Percentiles rank a stretch among this genome's conserved stretches.
phyloP scores from a whole-genome alignment of 352 stramenopile species.

The Pythium guiyangense region DNA sequence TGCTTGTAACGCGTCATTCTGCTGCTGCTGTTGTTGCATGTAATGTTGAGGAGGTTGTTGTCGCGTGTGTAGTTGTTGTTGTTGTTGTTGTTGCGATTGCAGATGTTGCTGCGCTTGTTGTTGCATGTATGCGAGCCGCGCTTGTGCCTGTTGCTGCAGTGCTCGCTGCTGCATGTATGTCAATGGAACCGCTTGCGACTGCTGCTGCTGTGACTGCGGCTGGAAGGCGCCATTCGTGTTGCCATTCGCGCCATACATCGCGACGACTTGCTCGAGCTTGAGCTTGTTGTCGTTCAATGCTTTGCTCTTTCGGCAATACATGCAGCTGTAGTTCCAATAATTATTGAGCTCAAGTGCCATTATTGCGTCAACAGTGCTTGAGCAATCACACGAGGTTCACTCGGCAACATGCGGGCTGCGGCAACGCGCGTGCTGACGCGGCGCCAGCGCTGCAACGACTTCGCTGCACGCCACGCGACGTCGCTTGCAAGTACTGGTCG shows the following conservation, averaged over 20 bases:
- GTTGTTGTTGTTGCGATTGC: not conserved
- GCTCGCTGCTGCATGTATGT: not conserved
- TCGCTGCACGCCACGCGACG: not conserved
- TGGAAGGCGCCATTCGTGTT: constrained; percentile 1
- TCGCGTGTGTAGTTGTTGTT: not conserved
- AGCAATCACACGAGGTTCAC: too few relatives aligned
- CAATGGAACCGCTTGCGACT: not conserved
- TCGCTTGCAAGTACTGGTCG: not conserved
- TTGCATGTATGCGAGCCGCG: not conserved
- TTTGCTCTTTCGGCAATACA: too few relatives aligned
- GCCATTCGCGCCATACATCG: constrained; percentile 3
- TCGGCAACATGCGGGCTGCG: not conserved
- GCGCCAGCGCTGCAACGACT: not conserved
- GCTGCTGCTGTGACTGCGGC: constrained; percentile 1
- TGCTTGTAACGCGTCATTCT: not conserved
- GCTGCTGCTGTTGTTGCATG: not conserved
- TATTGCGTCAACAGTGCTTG: not conserved
- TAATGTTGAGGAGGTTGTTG: too few relatives aligned
- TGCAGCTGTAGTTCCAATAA: too few relatives aligned
- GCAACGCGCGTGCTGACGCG: not conserved
- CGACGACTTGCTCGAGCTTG: too few relatives aligned
- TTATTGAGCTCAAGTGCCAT: too few relatives aligned
- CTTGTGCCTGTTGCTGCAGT: constrained; percentile 3
- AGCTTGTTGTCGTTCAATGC: too few relatives aligned
- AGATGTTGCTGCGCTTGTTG: not conserved